Evolutionary conservation across 2,329 filamentous ascomycete species (phyloP).

Genomic region (Penicillium vulpinum): DNA sequence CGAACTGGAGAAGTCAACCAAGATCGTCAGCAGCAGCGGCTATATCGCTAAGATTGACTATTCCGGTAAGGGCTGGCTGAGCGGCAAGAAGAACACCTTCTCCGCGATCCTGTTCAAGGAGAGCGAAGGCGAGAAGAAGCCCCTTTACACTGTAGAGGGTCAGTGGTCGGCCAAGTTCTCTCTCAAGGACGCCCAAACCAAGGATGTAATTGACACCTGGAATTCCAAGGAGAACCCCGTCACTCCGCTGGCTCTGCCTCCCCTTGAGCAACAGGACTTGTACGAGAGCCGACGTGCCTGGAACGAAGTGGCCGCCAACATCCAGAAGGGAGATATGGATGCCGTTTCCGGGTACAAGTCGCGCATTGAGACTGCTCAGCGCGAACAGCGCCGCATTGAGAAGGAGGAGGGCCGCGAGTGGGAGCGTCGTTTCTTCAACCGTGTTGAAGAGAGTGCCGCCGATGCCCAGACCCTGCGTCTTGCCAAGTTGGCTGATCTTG

Average conservation of each 20-base stretch:
- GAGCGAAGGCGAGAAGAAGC: constrained; percentile 64
- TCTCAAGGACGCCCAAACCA: constrained; percentile 67
- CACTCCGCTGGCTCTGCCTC: constrained; percentile 69
- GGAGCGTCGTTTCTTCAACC: constrained; percentile 79
- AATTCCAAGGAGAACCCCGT: constrained; percentile 59
- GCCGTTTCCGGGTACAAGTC: constrained; percentile 74
- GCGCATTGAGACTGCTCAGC: constrained; percentile 87
- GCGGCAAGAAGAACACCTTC: constrained; percentile 93
- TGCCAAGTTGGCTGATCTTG: constrained; percentile 42
- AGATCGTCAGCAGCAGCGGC: constrained; percentile 82
- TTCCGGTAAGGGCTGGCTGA: constrained; percentile 89
- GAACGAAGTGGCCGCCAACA: constrained; percentile 79
- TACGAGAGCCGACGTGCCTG: constrained; percentile 87
- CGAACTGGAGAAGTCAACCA: constrained; percentile 81
- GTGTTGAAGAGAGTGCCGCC: constrained; percentile 37
- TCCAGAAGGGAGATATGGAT: constrained; percentile 82
- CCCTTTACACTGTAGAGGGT: constrained; percentile 77
- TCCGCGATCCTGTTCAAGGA: constrained; percentile 71
- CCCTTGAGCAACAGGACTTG: constrained; percentile 76
- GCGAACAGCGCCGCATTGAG: constrained; percentile 72
- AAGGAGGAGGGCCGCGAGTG: constrained; percentile 72
- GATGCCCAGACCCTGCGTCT: constrained; percentile 45
- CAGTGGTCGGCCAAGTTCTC: constrained; percentile 86
- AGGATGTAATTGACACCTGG: constrained; percentile 58
- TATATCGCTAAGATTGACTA: constrained; percentile 91